Conservation (phyloP, 1,284 basidiomycete species). For the Crucibulum parvulum region DNA sequence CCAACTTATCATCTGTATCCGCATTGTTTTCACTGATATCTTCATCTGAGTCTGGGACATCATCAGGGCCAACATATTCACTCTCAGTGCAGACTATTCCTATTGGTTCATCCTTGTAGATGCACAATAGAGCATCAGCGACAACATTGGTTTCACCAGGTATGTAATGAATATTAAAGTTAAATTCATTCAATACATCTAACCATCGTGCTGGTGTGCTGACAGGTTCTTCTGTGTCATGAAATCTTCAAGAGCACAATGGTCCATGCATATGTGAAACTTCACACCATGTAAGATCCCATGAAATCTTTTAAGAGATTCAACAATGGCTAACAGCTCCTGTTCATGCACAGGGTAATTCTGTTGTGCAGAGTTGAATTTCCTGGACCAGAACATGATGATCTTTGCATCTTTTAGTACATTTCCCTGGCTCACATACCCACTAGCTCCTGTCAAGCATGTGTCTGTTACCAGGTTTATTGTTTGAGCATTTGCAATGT, state of each 20-base stretch:
- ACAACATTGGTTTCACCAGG: slow-evolving; percentile 34
- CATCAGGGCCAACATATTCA: slow-evolving; percentile 25
- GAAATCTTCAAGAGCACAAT: slow-evolving; percentile 35
- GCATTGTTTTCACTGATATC: neutral
- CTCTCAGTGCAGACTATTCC: slow-evolving; percentile 24
- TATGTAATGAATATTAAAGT: slow-evolving; percentile 38
- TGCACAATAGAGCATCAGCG: slow-evolving; percentile 40
- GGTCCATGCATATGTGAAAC: slow-evolving; percentile 39
- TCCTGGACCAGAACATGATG: slow-evolving; percentile 17
- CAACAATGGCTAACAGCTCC: slow-evolving; percentile 32
- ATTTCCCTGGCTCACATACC: neutral
- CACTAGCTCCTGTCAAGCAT: neutral
- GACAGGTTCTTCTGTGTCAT: slow-evolving; percentile 37
- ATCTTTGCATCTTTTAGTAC: neutral
- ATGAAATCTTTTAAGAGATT: slow-evolving; percentile 29
- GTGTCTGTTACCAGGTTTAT: neutral
- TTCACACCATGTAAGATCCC: slow-evolving; percentile 30
- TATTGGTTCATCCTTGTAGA: slow-evolving; percentile 33
- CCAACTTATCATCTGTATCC: neutral
- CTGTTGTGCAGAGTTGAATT: slow-evolving; percentile 34
- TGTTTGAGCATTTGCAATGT: neutral
- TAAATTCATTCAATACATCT: slow-evolving; percentile 34
- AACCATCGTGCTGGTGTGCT: slow-evolving; percentile 16
- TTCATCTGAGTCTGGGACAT: neutral
- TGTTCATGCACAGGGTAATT: slow-evolving; percentile 36